Evolutionary conservation across 257 asterid genomes (phyloP), one percentile per base, ranked within the genome.

Genomic region (Henckelia pumila): DNA sequence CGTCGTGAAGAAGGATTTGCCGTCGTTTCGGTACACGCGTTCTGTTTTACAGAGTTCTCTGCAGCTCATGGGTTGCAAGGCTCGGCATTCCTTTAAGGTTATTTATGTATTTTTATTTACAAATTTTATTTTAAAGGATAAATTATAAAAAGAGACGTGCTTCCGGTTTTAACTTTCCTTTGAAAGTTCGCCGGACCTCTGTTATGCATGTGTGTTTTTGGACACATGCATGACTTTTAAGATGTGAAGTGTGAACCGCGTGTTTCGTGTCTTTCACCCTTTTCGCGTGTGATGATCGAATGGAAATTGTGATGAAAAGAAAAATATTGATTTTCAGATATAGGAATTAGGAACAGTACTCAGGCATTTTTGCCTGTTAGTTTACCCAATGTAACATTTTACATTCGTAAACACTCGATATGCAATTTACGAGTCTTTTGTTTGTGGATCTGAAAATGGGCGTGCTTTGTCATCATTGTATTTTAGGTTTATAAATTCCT

Each of bases 61-160:
- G 76, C 99, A 94, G 37, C 95, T 94, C 72, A 94, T 94, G 93
- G 99, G 99, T 26, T 94, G 99, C 81, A 94, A 94, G 77, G 81
- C 99, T 79, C 87, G 97, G 44, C 99, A 94, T 71, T 96, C 98
- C 59, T 91, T 94, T 72, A 94, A 94, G 99, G 99, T 94, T 72
- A 35, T 29, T 4, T n/a, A n/a, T n/a, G n/a, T n/a, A n/a, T 9
- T 57, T 13, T 50, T 25, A 44, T n/a, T n/a, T n/a, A 7, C 2
- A 17, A 7, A 16, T 20, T 56, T 65, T 29, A 0, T 6, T 14
- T 53, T 63, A 33, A 23, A 33, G 25, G 25, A n/a, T 57, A 13
- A 1, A 11, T 35, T 35, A 2, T 35, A 3, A 25, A n/a, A 20
- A 23, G 13, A 3, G 19, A 1, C n/a, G 55, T 24, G 9, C 2